phyloP scores from a whole-genome alignment of 2,329 filamentous ascomycete species.

The Rosellinia necatrix region DNA sequence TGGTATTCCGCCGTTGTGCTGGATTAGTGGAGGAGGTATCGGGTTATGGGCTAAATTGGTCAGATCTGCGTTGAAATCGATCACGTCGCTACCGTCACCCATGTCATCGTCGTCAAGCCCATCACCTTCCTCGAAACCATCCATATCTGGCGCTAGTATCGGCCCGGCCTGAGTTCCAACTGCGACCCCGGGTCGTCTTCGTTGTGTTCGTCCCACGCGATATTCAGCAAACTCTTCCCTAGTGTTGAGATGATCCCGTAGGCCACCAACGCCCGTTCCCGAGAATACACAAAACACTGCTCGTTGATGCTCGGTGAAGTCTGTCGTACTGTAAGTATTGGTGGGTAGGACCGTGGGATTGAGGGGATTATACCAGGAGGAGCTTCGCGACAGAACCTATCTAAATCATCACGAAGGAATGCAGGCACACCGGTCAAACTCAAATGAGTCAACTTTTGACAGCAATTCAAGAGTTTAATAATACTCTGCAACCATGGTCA shows the following conservation, averaged over 20 bases:
- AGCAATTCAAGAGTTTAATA: conserved; percentile 84
- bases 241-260: conserved; percentile 78
- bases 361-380: conserved; percentile 62
- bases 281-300: conserved; percentile 98
- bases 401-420: conserved; percentile 84
- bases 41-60: conserved; percentile 29
- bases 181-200: conserved; percentile 22
- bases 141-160: conserved; percentile 28
- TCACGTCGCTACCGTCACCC: conserved; percentile 41
- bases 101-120: conserved; percentile 43
- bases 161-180: conserved; percentile 20
- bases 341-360: not conserved
- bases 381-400: conserved; percentile 82
- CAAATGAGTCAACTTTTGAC: conserved; percentile 89
- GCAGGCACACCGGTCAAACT: conserved; percentile 92
- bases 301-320: conserved; percentile 94
- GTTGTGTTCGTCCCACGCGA: conserved; percentile 27
- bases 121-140: conserved; percentile 39
- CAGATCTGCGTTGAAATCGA: conserved; percentile 35
- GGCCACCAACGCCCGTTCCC: conserved; percentile 75
- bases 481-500: conserved; percentile 69
- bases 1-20: conserved; percentile 5
- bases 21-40: conserved; percentile 31
- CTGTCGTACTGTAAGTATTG: conserved; percentile 49
- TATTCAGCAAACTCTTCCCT: conserved; percentile 52